Conservation (phyloP, 176 grass and related monocot species). For the Stipa capillata region DNA sequence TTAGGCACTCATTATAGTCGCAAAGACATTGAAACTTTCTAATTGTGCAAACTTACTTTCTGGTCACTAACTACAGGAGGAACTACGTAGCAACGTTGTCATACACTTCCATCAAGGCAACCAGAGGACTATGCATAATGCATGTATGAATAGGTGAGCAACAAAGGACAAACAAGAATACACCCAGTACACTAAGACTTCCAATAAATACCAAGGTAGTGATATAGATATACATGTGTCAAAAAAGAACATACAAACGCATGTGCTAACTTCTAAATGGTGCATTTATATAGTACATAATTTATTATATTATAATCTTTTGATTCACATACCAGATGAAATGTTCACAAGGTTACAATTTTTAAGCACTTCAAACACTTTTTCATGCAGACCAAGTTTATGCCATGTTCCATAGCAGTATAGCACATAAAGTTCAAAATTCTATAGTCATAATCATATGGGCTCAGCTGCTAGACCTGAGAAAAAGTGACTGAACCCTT, state of each 20-base stretch:
- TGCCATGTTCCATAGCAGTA: background rate
- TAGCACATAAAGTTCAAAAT: background rate
- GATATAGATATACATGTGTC: background rate
- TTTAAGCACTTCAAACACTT: background rate
- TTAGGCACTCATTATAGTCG: background rate
- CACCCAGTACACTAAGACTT: background rate
- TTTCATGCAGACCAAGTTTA: background rate
- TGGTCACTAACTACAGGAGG: slow-evolving; percentile 5
- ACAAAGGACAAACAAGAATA: background rate
- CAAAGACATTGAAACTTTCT: background rate
- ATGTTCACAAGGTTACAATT: background rate
- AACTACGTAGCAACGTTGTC: background rate
- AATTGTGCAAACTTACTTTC: background rate
- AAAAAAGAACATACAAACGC: background rate
- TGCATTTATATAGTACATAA: background rate
- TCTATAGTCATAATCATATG: background rate
- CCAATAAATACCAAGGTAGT: background rate
- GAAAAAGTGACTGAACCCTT: background rate
- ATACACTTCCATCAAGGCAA: background rate
- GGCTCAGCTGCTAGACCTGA: background rate
- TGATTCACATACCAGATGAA: background rate
- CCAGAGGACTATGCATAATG: background rate
- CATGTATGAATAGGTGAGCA: background rate
- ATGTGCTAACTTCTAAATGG: background rate
- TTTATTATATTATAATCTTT: background rate